These are phyloP conservation scores for Erythrophleum ivorense DNA, from an alignment of 331 rosid species.

Conservation along the genomic window DNA sequence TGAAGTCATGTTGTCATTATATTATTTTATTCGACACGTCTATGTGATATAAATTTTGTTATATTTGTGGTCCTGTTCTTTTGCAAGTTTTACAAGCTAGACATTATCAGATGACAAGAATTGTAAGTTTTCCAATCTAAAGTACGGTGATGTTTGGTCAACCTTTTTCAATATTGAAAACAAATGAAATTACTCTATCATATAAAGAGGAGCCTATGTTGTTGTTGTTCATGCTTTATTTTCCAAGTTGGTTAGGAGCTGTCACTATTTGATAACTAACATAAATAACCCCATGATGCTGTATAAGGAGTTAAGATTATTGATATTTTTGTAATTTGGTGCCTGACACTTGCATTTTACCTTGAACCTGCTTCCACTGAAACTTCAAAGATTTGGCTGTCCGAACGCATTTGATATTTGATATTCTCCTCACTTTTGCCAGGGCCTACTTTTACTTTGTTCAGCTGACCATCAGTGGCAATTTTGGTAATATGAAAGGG, in stretches of 20 bases:
- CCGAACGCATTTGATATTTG: neutral
- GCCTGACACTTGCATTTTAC: neutral
- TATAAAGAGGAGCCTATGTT: too few species aligned
- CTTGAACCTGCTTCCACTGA: conserved; percentile 8
- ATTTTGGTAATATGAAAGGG: neutral
- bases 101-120: neutral
- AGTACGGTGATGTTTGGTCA: too few species aligned
- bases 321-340: neutral
- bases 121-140: neutral
- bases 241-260: neutral
- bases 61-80: neutral
- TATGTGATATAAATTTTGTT: neutral
- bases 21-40: neutral
- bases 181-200: too few species aligned
- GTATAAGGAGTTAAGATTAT: neutral
- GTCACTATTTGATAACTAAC: neutral
- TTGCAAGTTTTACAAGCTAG: neutral
- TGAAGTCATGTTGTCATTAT: neutral
- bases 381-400: neutral
- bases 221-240: neutral
- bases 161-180: too few species aligned
- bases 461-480: neutral
- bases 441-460: neutral
- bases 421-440: neutral
- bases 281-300: neutral